A percentile compares a stretch with the other conserved stretches of the same genome.
phyloP scores from a whole-genome alignment of 2,329 filamentous ascomycete species.

The Fusarium sp. region DNA sequence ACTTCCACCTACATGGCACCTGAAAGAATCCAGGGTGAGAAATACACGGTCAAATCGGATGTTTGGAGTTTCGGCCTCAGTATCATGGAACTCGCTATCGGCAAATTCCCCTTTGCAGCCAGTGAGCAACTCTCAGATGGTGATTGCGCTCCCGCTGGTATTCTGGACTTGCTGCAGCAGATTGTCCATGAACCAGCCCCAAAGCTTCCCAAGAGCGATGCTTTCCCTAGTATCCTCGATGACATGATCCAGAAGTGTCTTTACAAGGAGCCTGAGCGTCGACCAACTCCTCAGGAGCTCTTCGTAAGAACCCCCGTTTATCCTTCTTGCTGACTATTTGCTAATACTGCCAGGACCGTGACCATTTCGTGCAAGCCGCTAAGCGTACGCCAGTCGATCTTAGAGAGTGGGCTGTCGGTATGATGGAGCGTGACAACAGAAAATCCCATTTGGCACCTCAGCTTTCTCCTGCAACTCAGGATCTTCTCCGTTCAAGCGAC shows the following conservation, averaged over 20 bases:
- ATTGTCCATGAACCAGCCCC: slow-evolving; percentile 98
- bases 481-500: slow-evolving; percentile 75
- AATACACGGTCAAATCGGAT: slow-evolving; percentile 97
- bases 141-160: slow-evolving; percentile 89
- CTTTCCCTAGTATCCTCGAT: slow-evolving; percentile 93
- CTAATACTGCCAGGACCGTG: slow-evolving; percentile 76
- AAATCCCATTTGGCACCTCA: slow-evolving; percentile 92
- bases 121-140: slow-evolving; percentile 78
- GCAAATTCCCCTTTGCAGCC: slow-evolving; percentile 92
- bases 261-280: slow-evolving; percentile 86
- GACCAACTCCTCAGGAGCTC: slow-evolving; percentile 92
- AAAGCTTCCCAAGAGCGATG: slow-evolving; percentile 94
- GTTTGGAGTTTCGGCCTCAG: slow-evolving; percentile 98
- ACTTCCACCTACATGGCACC: slow-evolving; percentile 99
- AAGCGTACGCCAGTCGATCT: slow-evolving; percentile 97
- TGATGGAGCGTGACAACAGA: slow-evolving; percentile 96
- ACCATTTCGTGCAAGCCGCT: slow-evolving; percentile 94
- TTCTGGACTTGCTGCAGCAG: slow-evolving; percentile 94
- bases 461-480: slow-evolving; percentile 81
- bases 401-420: slow-evolving; percentile 89
- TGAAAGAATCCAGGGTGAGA: slow-evolving; percentile 95
- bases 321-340: not conserved
- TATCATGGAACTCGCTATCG: slow-evolving; percentile 97
- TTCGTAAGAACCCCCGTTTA: slow-evolving; percentile 73
- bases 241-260: slow-evolving; percentile 98